Base-by-base conservation (phyloP, 768 basidiomycete genomes). In the Candolleomyces aberdarensis region DNA sequence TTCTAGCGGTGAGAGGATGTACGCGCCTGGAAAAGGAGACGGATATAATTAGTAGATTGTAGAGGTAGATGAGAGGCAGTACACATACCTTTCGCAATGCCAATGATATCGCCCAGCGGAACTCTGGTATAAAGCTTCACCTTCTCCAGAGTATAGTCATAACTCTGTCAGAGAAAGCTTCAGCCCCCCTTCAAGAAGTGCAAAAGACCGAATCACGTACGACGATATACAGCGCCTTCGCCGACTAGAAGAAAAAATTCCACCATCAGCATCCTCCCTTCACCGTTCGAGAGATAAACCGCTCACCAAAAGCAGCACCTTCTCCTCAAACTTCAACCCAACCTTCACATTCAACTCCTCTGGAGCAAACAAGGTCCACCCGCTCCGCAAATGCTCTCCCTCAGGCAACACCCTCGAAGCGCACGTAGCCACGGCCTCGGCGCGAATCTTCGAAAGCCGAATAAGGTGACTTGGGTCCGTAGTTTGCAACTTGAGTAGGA, bases 331-430 rank as follows among this genome's bases (percentile, higher is more conserved):
- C 64, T 85, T 89, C 44, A 89, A 82, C n/a, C 85, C 82, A 7
- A 91, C 69, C 71, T 81, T 92, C 54, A 80, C 75, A 67, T 91
- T 91, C 57, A 91, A 69, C 56, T 89, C 84, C 64, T 86, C 84
- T 0, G 97, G 97, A 0, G 92, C 84, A 64, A 98, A 87, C 29
- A 98, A 70, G 0, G 96, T 98, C 96, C 97, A 98, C 1, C 94
- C 96, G 5, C 84, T 86, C 5, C 94, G 68, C 48, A 94, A 72
- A 3, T 83, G 78, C 70, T 99, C 94, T 14, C 86, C 91, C 62
- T 92, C 91, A 5, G 79, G 74, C 5, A 96, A 68, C 3, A 94
- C 88, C 31, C 89, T 79, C 1, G 88, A 87, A 1, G 92, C 86
- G 49, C 89, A 91, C 0, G 90, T 96, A 39, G 96, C 92, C 65